Conservation (phyloP, 2,329 filamentous ascomycete species). For the Gaeumannomyces sp. region DNA sequence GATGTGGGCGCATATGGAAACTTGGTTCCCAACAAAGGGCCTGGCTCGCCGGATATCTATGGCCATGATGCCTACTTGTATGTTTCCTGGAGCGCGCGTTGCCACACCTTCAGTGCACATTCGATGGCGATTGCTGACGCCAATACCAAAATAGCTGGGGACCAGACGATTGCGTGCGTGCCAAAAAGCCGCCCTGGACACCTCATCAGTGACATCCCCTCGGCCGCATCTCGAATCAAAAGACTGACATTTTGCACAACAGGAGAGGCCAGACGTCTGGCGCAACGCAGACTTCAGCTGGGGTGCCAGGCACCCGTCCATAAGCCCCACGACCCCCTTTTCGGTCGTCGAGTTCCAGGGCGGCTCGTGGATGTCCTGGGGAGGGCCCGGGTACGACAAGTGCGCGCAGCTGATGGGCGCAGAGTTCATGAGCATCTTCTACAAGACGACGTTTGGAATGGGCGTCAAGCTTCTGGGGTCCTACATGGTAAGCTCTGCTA, state of each 20-base stretch:
- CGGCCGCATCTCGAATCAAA: neutral
- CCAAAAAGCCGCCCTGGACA: neutral
- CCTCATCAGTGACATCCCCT: neutral
- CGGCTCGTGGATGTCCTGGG: constrained; percentile 58
- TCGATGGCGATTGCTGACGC: neutral
- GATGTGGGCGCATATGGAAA: constrained; percentile 34
- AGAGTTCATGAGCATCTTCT: constrained; percentile 73
- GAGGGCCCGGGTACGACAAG: constrained; percentile 61
- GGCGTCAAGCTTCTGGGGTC: constrained; percentile 63
- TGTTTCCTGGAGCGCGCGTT: constrained; percentile 22
- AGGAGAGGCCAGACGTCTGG: neutral
- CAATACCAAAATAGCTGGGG: constrained; percentile 1
- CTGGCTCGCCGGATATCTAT: constrained; percentile 23
- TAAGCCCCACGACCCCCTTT: constrained; percentile 37
- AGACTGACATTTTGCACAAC: neutral
- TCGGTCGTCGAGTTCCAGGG: constrained; percentile 49
- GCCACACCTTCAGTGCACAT: constrained; percentile 10
- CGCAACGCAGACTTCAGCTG: neutral
- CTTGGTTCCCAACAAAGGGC: constrained; percentile 48
- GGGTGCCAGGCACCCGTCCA: constrained; percentile 36
- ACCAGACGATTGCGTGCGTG: neutral
- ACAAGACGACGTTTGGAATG: constrained; percentile 67
- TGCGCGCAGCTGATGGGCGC: constrained; percentile 61
- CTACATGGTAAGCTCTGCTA: constrained; percentile 50
- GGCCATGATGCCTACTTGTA: constrained; percentile 23